These are phyloP conservation scores for Zizania palustris DNA, from an alignment of 202 grass and related monocot genomes.

Conservation along the genomic window DNA sequence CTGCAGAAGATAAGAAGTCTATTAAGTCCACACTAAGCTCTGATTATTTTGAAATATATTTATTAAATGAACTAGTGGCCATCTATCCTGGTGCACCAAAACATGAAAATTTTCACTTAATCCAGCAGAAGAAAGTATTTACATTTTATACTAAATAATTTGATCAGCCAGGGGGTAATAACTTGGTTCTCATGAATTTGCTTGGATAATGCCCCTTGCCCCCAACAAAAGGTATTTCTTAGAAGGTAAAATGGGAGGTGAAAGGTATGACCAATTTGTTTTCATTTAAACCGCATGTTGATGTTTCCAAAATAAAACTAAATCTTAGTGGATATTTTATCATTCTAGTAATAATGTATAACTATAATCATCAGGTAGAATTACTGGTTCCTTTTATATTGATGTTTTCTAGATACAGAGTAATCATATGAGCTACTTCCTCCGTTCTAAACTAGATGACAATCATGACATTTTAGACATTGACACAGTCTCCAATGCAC, in stretches of 20 bases:
- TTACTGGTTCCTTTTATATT: not conserved
- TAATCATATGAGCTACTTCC: not conserved
- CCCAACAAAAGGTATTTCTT: constrained; percentile 17
- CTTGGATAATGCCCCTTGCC: constrained; percentile 17
- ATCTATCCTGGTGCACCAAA: not conserved
- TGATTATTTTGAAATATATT: constrained; percentile 23
- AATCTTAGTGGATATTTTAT: constrained; percentile 10
- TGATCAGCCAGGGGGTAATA: constrained; percentile 16
- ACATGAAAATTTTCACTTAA: not conserved
- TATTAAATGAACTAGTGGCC: constrained; percentile 3
- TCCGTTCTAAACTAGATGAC: no score
- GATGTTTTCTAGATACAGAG: constrained; percentile 23
- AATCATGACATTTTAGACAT: no score
- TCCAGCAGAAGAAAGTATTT: constrained; percentile 23
- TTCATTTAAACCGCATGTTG: not conserved
- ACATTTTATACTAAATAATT: constrained; percentile 26
- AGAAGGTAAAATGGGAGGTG: constrained; percentile 18
- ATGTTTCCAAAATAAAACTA: constrained; percentile 29
- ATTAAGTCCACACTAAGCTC: constrained; percentile 24
- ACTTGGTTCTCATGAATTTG: constrained; percentile 26
- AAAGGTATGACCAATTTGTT: not conserved
- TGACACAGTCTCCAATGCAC: no score
- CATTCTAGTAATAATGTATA: constrained; percentile 23
- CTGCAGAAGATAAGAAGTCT: constrained; percentile 45
- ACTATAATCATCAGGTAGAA: no score